Base-by-base conservation (phyloP, 2,329 filamentous ascomycete species). In the Chaetomiaceae sp. region DNA sequence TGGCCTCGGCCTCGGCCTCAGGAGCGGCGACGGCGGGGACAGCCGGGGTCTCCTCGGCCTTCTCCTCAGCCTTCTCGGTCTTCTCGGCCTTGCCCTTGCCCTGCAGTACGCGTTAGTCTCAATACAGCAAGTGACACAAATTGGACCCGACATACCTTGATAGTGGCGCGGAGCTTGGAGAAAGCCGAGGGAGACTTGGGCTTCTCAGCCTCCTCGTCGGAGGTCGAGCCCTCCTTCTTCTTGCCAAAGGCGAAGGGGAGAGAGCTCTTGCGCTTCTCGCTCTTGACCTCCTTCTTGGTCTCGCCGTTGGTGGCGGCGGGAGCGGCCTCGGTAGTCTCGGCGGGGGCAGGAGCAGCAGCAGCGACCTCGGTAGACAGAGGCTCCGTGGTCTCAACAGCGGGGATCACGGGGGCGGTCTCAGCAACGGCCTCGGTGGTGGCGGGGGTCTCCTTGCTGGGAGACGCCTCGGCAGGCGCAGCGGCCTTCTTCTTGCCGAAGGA, bases 221-320 rank as follows among this genome's bases (percentile, higher is more conserved):
- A 79, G 33, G 73, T 65, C 42, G 74, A 69, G 22, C 64, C 55
- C 72, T 81, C 80, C 70, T 87, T 85, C 79, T 92, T 92, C 81
- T 89, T 87, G 65, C 89, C 84, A 66, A 83, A 85, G 64, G 83
- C 83, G 73, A 95, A 95, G 45, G 79, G 79, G 8, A 83, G 71
- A 66, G 91, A 85, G 61, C 89, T 94, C 72, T 84, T 84, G 71
- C 90, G 88, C 88, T 95, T 95, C 72, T 82, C 79, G 44, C 71
- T 71, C 83, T 89, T 91, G 63, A 78, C 69, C 58, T 82, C 80
- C 72, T 83, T 82, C 71, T 82, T 82, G 52, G 73, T 61, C 72
- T 84, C 82, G 56, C 75, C 75, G 59, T 76, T 76, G 62, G 72
- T 72, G 55, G 71, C 72, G 56, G 63, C 72, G 56, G 63, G 63